Base-by-base conservation (phyloP, 495 filamentous ascomycete genomes). In the Penicillium roqueforti region DNA sequence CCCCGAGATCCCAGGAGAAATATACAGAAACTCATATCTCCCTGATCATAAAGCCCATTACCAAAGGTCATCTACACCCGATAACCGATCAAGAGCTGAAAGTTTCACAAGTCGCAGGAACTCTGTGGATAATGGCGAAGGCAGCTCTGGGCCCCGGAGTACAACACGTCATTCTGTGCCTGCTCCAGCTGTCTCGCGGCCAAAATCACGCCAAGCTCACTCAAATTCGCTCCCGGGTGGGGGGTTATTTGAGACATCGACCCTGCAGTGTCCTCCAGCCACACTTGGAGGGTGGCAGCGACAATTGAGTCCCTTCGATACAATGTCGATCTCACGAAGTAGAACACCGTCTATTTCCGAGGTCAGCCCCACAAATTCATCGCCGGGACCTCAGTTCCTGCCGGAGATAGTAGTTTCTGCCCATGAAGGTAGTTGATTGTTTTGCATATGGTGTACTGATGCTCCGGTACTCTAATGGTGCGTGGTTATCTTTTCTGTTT, bases 1-100 rank as follows among this genome's bases (percentile, higher is more conserved):
- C 47, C 79, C 80, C 3, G 68, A 75, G 52, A 68, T 80, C 4
- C 79, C 79, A 2, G 80, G 76, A 5, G 80, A 83, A 47, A 59
- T 57, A 14, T 52, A 68, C 14, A 68, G 77, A 39, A 81, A 80
- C 40, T 28, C 44, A 0, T 46, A 60, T 13, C 63, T 81, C 6
- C 13, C 3, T 16, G 7, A 6, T 6, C 32, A 39, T 1, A 18
- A 11, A 3, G n/a, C 55, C 6, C 53, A 68, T 67, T 80, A n/a
- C 57, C 65, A 40, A 61, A 68, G 40, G 56, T 53, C 51, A 76
- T 70, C 60, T 34, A 60, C 44, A 38, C 61, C 46, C 29, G 59
- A 19, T 19, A 47, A 37, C 43, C 51, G 32, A n/a, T 68, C 68
- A 14, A 57, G 60, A 55, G 58, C 60, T 16, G 42, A 50, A 10